Evolutionary conservation across 2,329 filamentous ascomycete genomes (phyloP).

Genomic region (Calonectria leucothoes): DNA sequence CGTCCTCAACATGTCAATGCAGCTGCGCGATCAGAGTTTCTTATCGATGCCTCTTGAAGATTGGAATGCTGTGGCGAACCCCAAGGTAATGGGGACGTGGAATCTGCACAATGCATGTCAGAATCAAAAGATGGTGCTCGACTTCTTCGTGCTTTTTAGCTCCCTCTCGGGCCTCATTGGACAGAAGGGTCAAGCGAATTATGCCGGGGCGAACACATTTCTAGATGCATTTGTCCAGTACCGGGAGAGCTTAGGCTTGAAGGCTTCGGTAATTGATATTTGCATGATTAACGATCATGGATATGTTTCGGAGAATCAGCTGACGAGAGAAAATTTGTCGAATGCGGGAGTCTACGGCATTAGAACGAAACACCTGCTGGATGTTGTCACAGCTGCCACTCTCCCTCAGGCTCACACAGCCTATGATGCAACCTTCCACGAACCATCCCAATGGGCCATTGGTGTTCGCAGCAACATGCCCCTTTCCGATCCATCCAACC

Average conservation of each 20-base stretch:
- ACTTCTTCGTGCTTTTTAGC: constrained; percentile 49
- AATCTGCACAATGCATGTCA: constrained; percentile 42
- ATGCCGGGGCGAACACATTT: constrained; percentile 22
- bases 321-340: not conserved
- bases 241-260: constrained; percentile 11
- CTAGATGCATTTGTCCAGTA: constrained; percentile 26
- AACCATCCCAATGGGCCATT: constrained; percentile 13
- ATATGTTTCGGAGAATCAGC: constrained; percentile 18
- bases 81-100: constrained; percentile 48
- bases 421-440: not conserved
- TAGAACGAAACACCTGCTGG: constrained; percentile 15
- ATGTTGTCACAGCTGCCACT: not conserved
- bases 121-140: constrained; percentile 29
- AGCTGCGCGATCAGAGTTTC: constrained; percentile 30
- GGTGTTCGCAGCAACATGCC: constrained; percentile 10
- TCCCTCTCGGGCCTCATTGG: constrained; percentile 4
- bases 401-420: not conserved
- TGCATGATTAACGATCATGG: constrained; percentile 22
- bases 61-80: constrained; percentile 38
- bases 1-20: constrained; percentile 45
- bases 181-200: constrained; percentile 25
- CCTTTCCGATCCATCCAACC: constrained; percentile 19
- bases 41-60: not conserved
- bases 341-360: not conserved
- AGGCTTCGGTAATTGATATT: constrained; percentile 20